Evolutionary conservation across 192 early-diverging fungal genomes (phyloP).

Genomic region (Lobosporangium transversale): DNA sequence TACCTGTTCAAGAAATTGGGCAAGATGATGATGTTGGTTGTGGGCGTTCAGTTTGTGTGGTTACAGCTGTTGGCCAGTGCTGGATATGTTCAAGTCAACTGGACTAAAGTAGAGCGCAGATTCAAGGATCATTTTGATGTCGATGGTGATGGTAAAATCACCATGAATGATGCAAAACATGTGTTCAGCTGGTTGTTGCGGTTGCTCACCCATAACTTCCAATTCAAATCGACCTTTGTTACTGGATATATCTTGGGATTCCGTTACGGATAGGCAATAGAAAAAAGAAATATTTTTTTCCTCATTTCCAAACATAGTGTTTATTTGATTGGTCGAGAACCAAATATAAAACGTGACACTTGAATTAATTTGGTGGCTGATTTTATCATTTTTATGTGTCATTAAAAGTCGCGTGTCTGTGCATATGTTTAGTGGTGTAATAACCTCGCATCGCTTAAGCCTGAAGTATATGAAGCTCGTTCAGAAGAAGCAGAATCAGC

Average conservation of each 20-base stretch:
- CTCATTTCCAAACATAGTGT: background rate
- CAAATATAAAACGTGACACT: background rate
- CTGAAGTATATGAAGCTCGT: no score
- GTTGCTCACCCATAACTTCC: slow-evolving; percentile 59
- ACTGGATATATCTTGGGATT: slow-evolving; percentile 58
- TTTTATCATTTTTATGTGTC: no score
- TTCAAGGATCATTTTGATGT: slow-evolving; percentile 53
- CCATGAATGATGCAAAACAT: slow-evolving; percentile 35
- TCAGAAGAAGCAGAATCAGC: no score
- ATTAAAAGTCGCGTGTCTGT: no score
- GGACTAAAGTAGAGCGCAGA: slow-evolving; percentile 45
- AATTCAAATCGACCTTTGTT: slow-evolving; percentile 63
- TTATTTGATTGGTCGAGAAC: no score
- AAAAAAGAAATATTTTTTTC: background rate
- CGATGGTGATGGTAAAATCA: slow-evolving; percentile 57
- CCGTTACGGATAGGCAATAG: slow-evolving; percentile 54
- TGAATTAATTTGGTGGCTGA: background rate
- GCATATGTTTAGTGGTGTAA: no score
- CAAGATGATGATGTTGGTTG: slow-evolving; percentile 55
- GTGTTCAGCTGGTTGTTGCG: slow-evolving; percentile 45
- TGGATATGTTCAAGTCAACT: slow-evolving; percentile 58
- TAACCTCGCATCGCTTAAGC: no score
- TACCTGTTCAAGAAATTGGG: slow-evolving; percentile 62
- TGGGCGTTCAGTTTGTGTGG: slow-evolving; percentile 58
- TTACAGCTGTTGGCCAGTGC: slow-evolving; percentile 54